Evolutionary conservation across 176 grass and related monocot species (phyloP), one percentile per base, ranked within the genome.

Genomic region (Ensete ventricosum): DNA sequence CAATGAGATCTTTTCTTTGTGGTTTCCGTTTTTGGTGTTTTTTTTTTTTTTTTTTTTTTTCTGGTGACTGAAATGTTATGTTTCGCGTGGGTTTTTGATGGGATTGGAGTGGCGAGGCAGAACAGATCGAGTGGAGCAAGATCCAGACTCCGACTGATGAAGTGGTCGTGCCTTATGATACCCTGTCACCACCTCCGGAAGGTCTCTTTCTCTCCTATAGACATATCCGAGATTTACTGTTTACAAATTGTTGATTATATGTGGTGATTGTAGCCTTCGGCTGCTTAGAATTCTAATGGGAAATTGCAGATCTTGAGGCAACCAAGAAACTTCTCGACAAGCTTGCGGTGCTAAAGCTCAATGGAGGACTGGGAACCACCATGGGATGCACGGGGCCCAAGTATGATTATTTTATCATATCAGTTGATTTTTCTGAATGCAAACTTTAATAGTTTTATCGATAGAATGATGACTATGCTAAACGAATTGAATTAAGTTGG

Each of bases 81-180:
- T 14, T 72, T 17, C 74, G 34, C 52, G 72, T 25, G 74, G 11
- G 22, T 64, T 43, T 69, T 16, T n/a, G 14, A 24, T 53, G 59
- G 2, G 60, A 1, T 53, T 59, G 29, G 69, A 99, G 95, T 65
- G 88, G 88, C 9, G 95, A 94, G 62, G 95, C 86, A 43, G 90
- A 94, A 75, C 88, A 94, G 82, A 94, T 99, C 58, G 95, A 99
- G 65, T 99, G 95, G 95, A 86, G 88, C 67, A 99, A 91, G 88
- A 99, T 99, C 86, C 88, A 99, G 81, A 99, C 95, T 68, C 95
- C 90, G 16, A 99, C 95, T 71, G 95, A 91, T 53, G 88, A 99
- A 73, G 95, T 94, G 17, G 88, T 99, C 67, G 81, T 99, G 79
- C 88, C 95, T 2, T 94, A 99, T 72, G 88, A 93, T 62, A 89